These are phyloP conservation scores for Yarrowia sp. DNA, from an alignment of 805 yeast genomes.

Conservation along the genomic window DNA sequence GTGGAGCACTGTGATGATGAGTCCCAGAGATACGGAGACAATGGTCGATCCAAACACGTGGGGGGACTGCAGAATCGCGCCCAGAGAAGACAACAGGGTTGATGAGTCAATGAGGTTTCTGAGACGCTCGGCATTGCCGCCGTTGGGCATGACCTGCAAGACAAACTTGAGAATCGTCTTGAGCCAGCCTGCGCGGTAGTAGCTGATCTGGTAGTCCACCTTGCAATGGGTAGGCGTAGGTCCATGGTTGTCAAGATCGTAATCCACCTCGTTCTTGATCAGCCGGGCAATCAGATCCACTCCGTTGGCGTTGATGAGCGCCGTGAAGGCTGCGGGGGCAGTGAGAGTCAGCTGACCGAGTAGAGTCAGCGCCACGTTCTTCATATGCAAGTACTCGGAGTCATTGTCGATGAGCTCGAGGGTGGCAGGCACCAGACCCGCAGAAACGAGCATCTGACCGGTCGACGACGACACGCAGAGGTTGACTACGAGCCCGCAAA, in stretches of 20 bases:
- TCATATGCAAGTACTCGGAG: constrained; percentile 60
- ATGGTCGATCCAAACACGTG: constrained; percentile 70
- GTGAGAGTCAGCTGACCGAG: constrained; percentile 54
- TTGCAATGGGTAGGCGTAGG: constrained; percentile 60
- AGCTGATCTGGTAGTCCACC: constrained; percentile 51
- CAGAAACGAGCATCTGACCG: constrained; percentile 62
- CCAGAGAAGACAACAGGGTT: constrained; percentile 62
- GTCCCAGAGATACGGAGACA: constrained; percentile 65
- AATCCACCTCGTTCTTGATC: constrained; percentile 67
- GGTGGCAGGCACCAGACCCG: constrained; percentile 75
- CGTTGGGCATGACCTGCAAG: constrained; percentile 67
- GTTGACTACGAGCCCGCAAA: constrained; percentile 65
- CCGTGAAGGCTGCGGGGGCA: constrained; percentile 57
- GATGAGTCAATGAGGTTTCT: constrained; percentile 88
- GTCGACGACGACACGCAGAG: constrained; percentile 64
- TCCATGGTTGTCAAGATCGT: constrained; percentile 54
- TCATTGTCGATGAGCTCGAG: constrained; percentile 64
- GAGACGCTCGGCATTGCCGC: constrained; percentile 76
- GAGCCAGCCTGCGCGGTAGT: constrained; percentile 53
- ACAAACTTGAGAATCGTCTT: constrained; percentile 69
- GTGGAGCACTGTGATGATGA: constrained; percentile 75
- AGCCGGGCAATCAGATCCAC: constrained; percentile 65
- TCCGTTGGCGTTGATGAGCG: constrained; percentile 73
- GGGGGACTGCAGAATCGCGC: constrained; percentile 63
- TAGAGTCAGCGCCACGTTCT: constrained; percentile 69